These are phyloP conservation scores for Kernera saxatilis DNA, from an alignment of 345 rosid genomes.

Conservation along the genomic window DNA sequence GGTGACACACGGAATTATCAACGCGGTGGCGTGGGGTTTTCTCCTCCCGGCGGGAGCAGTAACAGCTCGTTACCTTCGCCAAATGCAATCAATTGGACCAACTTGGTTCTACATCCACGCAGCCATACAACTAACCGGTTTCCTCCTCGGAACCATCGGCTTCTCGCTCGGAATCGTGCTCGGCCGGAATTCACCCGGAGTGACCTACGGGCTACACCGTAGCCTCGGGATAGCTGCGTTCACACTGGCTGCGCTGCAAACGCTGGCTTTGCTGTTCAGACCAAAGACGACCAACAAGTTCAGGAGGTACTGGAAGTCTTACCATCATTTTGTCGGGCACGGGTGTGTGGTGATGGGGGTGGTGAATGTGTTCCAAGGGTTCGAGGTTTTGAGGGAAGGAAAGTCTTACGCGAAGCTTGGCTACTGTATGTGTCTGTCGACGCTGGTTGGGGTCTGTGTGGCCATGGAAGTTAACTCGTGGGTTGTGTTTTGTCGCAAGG, in stretches of 20 bases:
- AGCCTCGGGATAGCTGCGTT: slow-evolving; percentile 73
- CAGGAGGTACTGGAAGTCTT: slow-evolving; percentile 92
- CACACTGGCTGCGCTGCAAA: slow-evolving; percentile 58
- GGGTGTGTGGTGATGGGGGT: slow-evolving; percentile 83
- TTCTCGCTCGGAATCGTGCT: slow-evolving; percentile 71
- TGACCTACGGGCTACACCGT: slow-evolving; percentile 63
- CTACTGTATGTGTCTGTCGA: slow-evolving; percentile 70
- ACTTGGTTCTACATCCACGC: slow-evolving; percentile 89
- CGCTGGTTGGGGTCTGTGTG: slow-evolving; percentile 66
- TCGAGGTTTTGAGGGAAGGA: slow-evolving; percentile 77
- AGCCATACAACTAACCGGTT: slow-evolving; percentile 51
- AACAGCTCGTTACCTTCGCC: slow-evolving; percentile 71
- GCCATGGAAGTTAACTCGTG: slow-evolving; percentile 93
- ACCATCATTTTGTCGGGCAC: slow-evolving; percentile 94
- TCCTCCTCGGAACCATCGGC: slow-evolving; percentile 63
- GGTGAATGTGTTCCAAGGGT: slow-evolving; percentile 96
- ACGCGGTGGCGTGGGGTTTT: slow-evolving; percentile 77
- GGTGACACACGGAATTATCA: slow-evolving; percentile 52
- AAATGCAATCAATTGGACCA: slow-evolving; percentile 60
- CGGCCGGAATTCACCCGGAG: slow-evolving; percentile 66
- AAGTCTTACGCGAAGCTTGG: slow-evolving; percentile 63
- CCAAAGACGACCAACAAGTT: slow-evolving; percentile 84
- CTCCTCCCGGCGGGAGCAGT: slow-evolving; percentile 66
- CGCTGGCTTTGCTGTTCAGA: slow-evolving; percentile 72
- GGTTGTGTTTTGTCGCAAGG: slow-evolving; percentile 89